A percentile compares a stretch with the other conserved stretches of the same genome.
Evolutionary conservation across 805 yeast species (phyloP).

Genomic region (Yarrowia sp.): DNA sequence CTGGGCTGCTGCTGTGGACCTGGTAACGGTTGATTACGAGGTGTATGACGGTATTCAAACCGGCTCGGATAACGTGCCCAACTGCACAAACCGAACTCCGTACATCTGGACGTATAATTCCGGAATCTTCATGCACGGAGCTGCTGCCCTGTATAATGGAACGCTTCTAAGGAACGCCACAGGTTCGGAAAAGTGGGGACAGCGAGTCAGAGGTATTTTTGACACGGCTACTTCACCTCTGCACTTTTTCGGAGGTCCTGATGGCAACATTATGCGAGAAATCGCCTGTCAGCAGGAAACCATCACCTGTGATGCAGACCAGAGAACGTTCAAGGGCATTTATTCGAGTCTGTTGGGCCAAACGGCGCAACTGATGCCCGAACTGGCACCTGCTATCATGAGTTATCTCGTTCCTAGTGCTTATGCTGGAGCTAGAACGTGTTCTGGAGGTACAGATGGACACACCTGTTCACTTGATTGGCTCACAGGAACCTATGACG

Average conservation of each 20-base stretch:
- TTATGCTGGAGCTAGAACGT: constrained; percentile 67
- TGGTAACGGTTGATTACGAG: constrained; percentile 46
- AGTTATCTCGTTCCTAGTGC: constrained; percentile 51
- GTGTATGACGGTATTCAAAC: constrained; percentile 40
- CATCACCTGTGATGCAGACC: constrained; percentile 61
- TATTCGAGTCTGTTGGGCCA: constrained; percentile 62
- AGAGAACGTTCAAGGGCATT: constrained; percentile 70
- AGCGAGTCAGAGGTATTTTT: constrained; percentile 50
- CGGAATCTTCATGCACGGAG: constrained; percentile 64
- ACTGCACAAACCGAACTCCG: constrained; percentile 50
- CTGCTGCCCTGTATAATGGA: constrained; percentile 60
- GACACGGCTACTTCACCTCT: constrained; percentile 45
- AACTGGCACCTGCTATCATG: constrained; percentile 43
- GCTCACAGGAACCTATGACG: constrained; percentile 61
- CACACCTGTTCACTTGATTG: constrained; percentile 80
- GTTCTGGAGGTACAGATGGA: constrained; percentile 77
- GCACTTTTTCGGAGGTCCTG: constrained; percentile 41
- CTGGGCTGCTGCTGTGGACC: constrained; percentile 64
- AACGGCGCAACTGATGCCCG: constrained; percentile 53
- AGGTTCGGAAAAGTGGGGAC: constrained; percentile 61
- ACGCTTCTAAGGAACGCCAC: constrained; percentile 31
- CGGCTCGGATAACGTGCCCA: constrained; percentile 33
- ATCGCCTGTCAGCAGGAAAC: constrained; percentile 61
- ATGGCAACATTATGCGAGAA: constrained; percentile 57
- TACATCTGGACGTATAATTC: constrained; percentile 73